Base-by-base conservation (phyloP, 1,139 yeast species). In the Pichia sorboxylosa region DNA sequence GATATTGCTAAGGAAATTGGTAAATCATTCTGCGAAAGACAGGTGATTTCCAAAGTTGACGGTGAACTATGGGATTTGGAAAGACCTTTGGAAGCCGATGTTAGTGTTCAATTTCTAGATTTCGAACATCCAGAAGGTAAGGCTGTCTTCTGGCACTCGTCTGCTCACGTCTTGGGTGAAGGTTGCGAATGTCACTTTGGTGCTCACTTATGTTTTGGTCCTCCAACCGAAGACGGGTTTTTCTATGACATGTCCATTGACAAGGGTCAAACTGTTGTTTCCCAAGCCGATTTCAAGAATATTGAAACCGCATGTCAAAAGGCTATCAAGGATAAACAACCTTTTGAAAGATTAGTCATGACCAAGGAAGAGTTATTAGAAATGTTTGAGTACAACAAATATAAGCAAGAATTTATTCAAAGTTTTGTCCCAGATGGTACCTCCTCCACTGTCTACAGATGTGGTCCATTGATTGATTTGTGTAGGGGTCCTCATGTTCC, bases 401-500 rank as follows among this genome's bases (percentile, higher is more conserved):
- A 87, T 65, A 92, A 92, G 69, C 90, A 84, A 49, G 72, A 81
- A 52, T 71, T 90, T 49, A 87, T 92, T 49, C 63, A 69, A 44
- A 81, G 82, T 47, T 90, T 92, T 66, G 73, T 92, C 43, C 95
- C 97, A 43, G 98, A 92, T 58, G 94, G 94, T 27, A 85, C 95
- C 30, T 74, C 94, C 30, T 77, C 97, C 48, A 90, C 98, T 30
- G 97, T 92, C 29, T 92, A 92, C 66, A 77, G 96, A 64, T 90
- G 97, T 65, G 99, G 99, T 50, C 85, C 95, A 29, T 73, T 92
- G 59, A 90, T 92, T 51, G 99, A 92, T 62, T 72, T 92, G 58
- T 92, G 99, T 72, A 70, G 83, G 40, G 99, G 99, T 47, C 99
- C 99, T 31, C 99, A 92, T 57, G 81, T 92, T 45, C 96, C 97